Evolutionary conservation across 2,329 filamentous ascomycete species (phyloP), one percentile per base, ranked within the genome.

Genomic region (Fragosphaeria purpurea): DNA sequence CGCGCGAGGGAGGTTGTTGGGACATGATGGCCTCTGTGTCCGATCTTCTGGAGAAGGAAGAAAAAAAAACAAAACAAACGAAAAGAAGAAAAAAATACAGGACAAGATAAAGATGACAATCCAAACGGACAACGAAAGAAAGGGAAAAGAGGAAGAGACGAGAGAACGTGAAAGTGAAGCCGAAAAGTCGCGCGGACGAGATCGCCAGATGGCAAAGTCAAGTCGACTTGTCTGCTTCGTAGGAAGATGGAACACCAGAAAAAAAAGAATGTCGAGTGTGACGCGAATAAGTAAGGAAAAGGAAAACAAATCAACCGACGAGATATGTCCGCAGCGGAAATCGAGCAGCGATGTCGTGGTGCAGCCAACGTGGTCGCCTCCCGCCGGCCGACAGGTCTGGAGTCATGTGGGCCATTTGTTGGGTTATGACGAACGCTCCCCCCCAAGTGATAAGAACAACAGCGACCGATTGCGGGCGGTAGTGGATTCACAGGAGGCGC

Each of bases 21-120:
- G 48, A 45, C 64, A 66, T 67, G 53, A 50, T 22, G 22, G 22
- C 22, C 22, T 22, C 22, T 22, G 22, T 22, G 22, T 22, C 22
- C 48, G 37, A 43, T 6, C 22, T 43, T 1, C 32, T 38, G 32
- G 35, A 34, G 42, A 50, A 22, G 12, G 11, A 31, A 10, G 30
- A 41, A 32, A 33, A 34, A 30, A 12, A 30, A 50, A 37, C 11
- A 37, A 35, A 38, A 35, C 43, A 42, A 39, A 42, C 12, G 31
- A 42, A 42, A 22, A 43, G 7, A 43, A 41, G 41, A 44, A n/a
- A 40, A 35, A 31, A 6, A 8, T 12, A 44, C 6, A n/a, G 30
- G 12, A 44, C 9, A 6, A n/a, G 31, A 22, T n/a, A 30, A 39
- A 38, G 7, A 38, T 32, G 40, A 41, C n/a, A 13, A 43, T n/a